A percentile compares a stretch with the other conserved stretches of the same genome.
Conservation (phyloP, 2,329 filamentous ascomycete genomes). For the Neoascochyta sp. region DNA sequence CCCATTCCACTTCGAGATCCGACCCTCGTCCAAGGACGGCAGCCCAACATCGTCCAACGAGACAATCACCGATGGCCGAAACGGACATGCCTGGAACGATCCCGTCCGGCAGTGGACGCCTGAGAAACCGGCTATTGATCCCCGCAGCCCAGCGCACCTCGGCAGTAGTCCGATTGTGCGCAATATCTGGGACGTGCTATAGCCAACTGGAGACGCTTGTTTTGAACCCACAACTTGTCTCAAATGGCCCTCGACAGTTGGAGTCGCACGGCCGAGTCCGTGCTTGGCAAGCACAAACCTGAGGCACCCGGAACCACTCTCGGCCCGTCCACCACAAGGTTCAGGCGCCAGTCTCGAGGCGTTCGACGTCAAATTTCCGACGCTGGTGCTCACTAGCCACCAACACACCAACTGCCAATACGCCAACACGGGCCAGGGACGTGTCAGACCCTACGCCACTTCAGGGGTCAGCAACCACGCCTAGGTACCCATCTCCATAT, state of each 20-base stretch:
- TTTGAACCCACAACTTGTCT: constrained; percentile 1
- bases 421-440: background rate
- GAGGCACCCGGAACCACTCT: constrained; percentile 3
- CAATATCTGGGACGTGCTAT: constrained; percentile 75
- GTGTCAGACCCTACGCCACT: background rate
- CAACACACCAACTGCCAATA: background rate
- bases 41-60: constrained; percentile 33
- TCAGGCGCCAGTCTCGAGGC: background rate
- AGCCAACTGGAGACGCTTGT: constrained; percentile 24
- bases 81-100: constrained; percentile 25
- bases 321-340: constrained; percentile 1
- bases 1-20: constrained; percentile 37
- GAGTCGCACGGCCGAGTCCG: constrained; percentile 2
- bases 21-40: constrained; percentile 20
- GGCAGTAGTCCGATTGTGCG: constrained; percentile 72
- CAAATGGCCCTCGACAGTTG: constrained; percentile 1
- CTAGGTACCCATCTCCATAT: background rate
- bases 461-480: background rate
- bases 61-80: constrained; percentile 29
- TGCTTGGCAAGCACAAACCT: constrained; percentile 2
- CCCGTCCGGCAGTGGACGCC: constrained; percentile 42
- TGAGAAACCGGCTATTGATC: constrained; percentile 61
- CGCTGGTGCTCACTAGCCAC: constrained; percentile 8
- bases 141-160: constrained; percentile 69
- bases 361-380: too few species aligned